phyloP scores from a whole-genome alignment of 805 yeast genomes.

The Metschnikowia kunwiensis region DNA sequence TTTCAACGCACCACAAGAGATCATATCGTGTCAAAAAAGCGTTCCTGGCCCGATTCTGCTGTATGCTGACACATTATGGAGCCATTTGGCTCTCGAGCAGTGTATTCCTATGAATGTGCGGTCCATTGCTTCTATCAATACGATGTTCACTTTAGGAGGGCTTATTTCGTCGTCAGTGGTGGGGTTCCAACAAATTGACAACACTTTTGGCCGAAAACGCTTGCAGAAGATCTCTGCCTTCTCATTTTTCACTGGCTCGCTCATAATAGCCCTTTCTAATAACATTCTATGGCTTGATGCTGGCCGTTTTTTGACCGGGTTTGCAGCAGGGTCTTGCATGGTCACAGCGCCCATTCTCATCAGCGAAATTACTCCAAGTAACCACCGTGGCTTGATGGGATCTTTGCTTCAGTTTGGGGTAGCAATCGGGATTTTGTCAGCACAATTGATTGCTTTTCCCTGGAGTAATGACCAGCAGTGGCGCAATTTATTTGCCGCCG shows the following conservation, averaged over 20 bases:
- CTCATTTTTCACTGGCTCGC: slow-evolving; percentile 28
- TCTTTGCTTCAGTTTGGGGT: slow-evolving; percentile 38
- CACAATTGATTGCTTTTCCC: slow-evolving; percentile 31
- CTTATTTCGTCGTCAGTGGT: slow-evolving; percentile 29
- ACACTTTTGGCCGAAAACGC: slow-evolving; percentile 25
- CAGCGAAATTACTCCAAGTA: slow-evolving; percentile 39
- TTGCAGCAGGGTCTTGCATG: slow-evolving; percentile 39
- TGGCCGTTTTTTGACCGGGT: slow-evolving; percentile 36
- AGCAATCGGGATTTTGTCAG: slow-evolving; percentile 35
- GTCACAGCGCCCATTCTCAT: slow-evolving; percentile 41
- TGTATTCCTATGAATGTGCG: slow-evolving; percentile 30
- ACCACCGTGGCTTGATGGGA: slow-evolving; percentile 42
- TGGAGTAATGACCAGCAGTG: slow-evolving; percentile 39
- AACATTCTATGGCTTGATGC: slow-evolving; percentile 19
- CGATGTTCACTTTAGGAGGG: slow-evolving; percentile 38
- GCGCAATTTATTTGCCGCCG: slow-evolving; percentile 33
- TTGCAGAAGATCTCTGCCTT: slow-evolving; percentile 19
- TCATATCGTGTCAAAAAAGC: slow-evolving; percentile 27
- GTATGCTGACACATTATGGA: slow-evolving; percentile 31
- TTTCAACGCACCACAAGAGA: slow-evolving; percentile 33
- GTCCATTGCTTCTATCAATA: slow-evolving; percentile 27
- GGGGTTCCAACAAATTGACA: slow-evolving; percentile 27
- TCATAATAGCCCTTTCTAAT: slow-evolving; percentile 26
- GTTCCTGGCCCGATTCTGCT: slow-evolving; percentile 7
- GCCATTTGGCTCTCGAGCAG: slow-evolving; percentile 19